phyloP scores from a whole-genome alignment of 2,329 filamentous ascomycete species.

The Pseudofabraea citricarpa region DNA sequence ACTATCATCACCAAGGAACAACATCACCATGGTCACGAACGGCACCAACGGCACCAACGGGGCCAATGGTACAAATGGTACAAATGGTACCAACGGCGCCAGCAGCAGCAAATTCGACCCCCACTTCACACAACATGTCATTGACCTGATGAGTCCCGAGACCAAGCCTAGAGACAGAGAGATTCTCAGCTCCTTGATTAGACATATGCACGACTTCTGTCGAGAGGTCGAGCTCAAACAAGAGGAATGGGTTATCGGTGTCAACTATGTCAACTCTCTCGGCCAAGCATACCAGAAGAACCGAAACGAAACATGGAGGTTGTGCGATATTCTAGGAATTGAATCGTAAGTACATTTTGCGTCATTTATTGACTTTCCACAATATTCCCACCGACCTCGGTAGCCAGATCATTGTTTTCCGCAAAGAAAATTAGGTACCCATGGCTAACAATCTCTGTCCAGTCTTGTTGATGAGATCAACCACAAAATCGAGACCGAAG shows the following conservation, averaged over 20 bases:
- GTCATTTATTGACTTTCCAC: too few species aligned
- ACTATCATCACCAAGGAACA: not conserved
- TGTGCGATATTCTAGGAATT: constrained; percentile 59
- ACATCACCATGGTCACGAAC: not conserved
- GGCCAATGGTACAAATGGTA: not conserved
- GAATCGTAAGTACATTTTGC: constrained; percentile 53
- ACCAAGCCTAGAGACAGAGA: constrained; percentile 51
- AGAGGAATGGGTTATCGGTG: constrained; percentile 53
- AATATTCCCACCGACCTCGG: not conserved
- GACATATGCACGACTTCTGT: constrained; percentile 54
- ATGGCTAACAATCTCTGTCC: constrained; percentile 2
- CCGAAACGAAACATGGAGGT: constrained; percentile 59
- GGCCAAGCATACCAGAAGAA: constrained; percentile 58
- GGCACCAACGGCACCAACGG: not conserved
- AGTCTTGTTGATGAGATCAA: constrained; percentile 64
- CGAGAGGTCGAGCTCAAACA: constrained; percentile 53
- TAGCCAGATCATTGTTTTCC: not conserved
- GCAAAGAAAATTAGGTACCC: not conserved
- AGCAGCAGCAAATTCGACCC: constrained; percentile 32
- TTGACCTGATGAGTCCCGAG: constrained; percentile 57
- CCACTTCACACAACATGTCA: constrained; percentile 55
- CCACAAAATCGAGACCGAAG: constrained; percentile 58
- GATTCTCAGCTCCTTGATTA: constrained; percentile 48
- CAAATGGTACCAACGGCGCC: not conserved
- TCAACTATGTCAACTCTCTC: constrained; percentile 54